A percentile compares a stretch with the other conserved stretches of the same genome.
These are phyloP conservation scores for Didymella pomorum DNA, from an alignment of 2,329 filamentous ascomycete species.

Conservation along the genomic window DNA sequence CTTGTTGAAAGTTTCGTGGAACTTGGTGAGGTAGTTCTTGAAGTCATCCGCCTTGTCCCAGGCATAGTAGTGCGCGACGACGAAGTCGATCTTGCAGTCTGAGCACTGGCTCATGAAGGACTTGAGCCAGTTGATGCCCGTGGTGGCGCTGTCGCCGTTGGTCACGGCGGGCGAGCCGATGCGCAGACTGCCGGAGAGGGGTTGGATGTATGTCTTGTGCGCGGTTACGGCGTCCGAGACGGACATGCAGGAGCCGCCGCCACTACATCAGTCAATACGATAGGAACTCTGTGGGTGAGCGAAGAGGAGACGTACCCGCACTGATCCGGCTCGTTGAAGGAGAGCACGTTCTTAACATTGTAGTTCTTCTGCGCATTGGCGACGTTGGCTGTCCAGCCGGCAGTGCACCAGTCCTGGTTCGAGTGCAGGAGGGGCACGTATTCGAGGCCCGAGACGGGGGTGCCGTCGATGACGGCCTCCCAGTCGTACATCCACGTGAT, in stretches of 20 bases:
- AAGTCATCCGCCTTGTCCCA: slow-evolving; percentile 44
- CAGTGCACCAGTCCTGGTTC: slow-evolving; percentile 37
- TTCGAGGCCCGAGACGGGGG: slow-evolving; percentile 56
- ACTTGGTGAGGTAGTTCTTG: slow-evolving; percentile 49
- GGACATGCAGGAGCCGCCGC: slow-evolving; percentile 41
- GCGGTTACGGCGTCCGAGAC: slow-evolving; percentile 31
- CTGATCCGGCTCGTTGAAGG: slow-evolving; percentile 52
- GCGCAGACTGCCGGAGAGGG: slow-evolving; percentile 36
- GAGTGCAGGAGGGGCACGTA: slow-evolving; percentile 66
- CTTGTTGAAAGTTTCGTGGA: slow-evolving; percentile 39
- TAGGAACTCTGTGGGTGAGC: neutral
- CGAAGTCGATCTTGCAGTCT: slow-evolving; percentile 47
- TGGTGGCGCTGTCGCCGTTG: slow-evolving; percentile 32
- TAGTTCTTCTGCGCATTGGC: slow-evolving; percentile 39
- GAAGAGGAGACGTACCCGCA: slow-evolving; percentile 34
- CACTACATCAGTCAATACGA: slow-evolving; percentile 23
- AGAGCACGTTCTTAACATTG: slow-evolving; percentile 44
- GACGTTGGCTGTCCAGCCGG: slow-evolving; percentile 40
- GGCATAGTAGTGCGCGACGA: slow-evolving; percentile 50
- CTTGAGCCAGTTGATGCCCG: slow-evolving; percentile 45
- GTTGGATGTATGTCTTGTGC: slow-evolving; percentile 41
- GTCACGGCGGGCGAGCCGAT: slow-evolving; percentile 50
- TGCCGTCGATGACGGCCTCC: slow-evolving; percentile 57
- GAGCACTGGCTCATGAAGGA: slow-evolving; percentile 37
- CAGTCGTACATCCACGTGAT: slow-evolving; percentile 75